Evolutionary conservation across 2,329 filamentous ascomycete genomes (phyloP), one percentile per base, ranked within the genome.

Genomic region (Septoria petroselini): DNA sequence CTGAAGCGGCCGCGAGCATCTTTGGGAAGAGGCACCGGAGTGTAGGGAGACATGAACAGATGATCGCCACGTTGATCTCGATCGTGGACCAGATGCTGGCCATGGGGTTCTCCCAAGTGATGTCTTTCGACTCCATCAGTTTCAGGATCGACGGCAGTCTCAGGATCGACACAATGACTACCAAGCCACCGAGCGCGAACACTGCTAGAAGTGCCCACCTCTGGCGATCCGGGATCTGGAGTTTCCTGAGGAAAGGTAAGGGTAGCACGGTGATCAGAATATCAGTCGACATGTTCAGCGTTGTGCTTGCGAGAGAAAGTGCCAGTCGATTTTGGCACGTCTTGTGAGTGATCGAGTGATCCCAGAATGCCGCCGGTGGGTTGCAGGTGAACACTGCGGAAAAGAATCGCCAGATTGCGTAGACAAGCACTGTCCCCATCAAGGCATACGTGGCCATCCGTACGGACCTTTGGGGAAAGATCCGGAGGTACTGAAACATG

Each of bases 401-500:
- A 39, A 70, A 68, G 51, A 50, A 67, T 34, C 59, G 57, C 50
- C 59, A 65, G 30, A 63, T 52, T 6, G 62, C 61, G 27, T 67
- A 70, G 4, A 52, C 34, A 12, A 62, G 34, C 19, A 69, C 62
- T 46, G 69, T 58, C 1, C 42, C 57, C 40, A 68, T 65, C 9
- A 64, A 23, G 18, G 51, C 55, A 4, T 57, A 62, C 25, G 63
- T 56, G 3, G 57, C 48, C 7, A 68, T 51, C 5, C 69, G 66
- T 60, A 71, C 70, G 7, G 58, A 57, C 11, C 59, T 63, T 4
- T 67, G 68, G 4, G 67, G 69, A 41, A 76, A 76, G 27, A 76
- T 69, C 18, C 71, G 70, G 19, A 72, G 68, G 50, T 76, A 76
- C 51, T 76, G 73, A 48, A 75, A 63, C 5, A 76, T 58, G 38